Base-by-base conservation (phyloP, 768 basidiomycete genomes). In the Lactarius indigo region DNA sequence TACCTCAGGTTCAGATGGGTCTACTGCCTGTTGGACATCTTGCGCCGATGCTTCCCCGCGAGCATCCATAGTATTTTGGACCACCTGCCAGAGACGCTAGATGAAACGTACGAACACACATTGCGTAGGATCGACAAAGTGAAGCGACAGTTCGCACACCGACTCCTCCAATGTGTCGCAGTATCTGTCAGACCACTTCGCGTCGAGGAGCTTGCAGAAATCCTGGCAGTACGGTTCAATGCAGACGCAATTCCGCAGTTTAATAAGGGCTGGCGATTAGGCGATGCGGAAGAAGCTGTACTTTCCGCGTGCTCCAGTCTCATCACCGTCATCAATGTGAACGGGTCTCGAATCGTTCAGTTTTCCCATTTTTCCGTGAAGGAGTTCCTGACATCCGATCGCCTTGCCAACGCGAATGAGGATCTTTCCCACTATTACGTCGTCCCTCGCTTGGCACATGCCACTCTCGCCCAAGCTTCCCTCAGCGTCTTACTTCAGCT, bases 351-450 rank as follows among this genome's bases (percentile, higher is more conserved):
- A 6, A n/a, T 59, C 13, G 50, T 65, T 18, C 59, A 65, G 15
- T 65, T 65, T 37, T 5, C 64, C 7, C 64, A 65, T 23, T 57
- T 65, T 41, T 61, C 64, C 0, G 64, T 65, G 12, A 65, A 50
- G 44, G 64, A 65, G 18, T 65, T 55, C 39, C 28, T 65, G 30
- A 60, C 50, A 15, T 65, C 64, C 1, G 12, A 18, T 4, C 58
- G 64, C 20, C 64, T 60, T 28, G 15, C 52, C 50, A 3, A 1
- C 5, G 12, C 26, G 20, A 33, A 5, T 1, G 39, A 10, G 20
- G 10, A 35, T 17, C 20, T 65, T 17, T 65, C 64, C 5, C 59
- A 31, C 9, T 60, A 26, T 31, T 31, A 55, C 10, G 28, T 65
- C n/a, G n/a, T 17, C 6, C 15, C 39, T 26, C 44, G 15, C 13